Evolutionary conservation across 495 filamentous ascomycete species (phyloP), one percentile per base, ranked within the genome.

Genomic region (Cercophora scortea): DNA sequence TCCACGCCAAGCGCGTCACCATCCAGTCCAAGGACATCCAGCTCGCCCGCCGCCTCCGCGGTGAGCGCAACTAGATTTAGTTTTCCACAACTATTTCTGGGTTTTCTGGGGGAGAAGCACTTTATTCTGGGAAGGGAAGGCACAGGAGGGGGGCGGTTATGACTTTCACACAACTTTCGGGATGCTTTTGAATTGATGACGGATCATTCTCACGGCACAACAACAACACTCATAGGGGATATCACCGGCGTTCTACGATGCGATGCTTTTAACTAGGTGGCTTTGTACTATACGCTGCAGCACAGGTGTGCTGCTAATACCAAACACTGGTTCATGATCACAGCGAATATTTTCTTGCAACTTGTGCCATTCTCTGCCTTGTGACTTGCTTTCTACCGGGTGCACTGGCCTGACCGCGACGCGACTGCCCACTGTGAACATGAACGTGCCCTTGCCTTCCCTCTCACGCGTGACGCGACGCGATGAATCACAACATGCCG

Each of bases 1-100:
- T 98, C 82, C 93, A 98, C 83, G 93, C 93, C 82, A 97, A 98
- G 91, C 93, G 93, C 87, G 88, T 92, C 72, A 92, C 88, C 71
- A 93, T 91, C 77, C 86, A 90, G 76, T 82, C 78, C 54, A 95
- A 95, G 87, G 90, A 95, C 71, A 95, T 95, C 79, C 90, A 95
- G 80, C 88, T 96, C 57, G 90, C 90, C 67, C 89, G 91, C 63
- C 89, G 91, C 70, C 90, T 96, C 77, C 89, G 91, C 77, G 91
- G 91, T 69, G 91, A 96, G 82, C 90, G 91, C 73, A 78, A 78
- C 73, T 77, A 77, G 69, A 11, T 10, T 4, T 9, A 16, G 25
- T 38, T 38, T 38, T 7, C 3, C 13, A 56, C 61, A 45, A 45
- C 39, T 42, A 43, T 43, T 4, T 16, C 51, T 54, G 50, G 51